phyloP scores from a whole-genome alignment of 2,329 filamentous ascomycete genomes.

The Mollisia scopiformis region DNA sequence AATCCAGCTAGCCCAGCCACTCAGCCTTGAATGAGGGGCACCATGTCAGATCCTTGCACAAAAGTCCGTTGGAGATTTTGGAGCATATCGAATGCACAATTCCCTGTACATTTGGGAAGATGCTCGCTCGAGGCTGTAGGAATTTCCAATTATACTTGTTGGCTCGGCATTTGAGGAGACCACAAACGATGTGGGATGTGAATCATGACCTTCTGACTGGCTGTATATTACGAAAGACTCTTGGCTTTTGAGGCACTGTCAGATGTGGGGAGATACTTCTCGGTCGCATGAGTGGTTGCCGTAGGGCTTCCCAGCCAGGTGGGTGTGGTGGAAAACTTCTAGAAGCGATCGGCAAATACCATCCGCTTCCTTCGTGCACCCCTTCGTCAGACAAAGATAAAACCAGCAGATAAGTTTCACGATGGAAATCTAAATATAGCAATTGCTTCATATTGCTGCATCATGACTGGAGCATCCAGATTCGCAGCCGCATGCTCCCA shows the following conservation, averaged over 20 bases:
- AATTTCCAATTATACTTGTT: background rate
- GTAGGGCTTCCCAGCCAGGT: background rate
- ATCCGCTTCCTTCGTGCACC: background rate
- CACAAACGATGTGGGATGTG: background rate
- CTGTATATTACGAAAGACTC: background rate
- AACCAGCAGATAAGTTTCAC: background rate
- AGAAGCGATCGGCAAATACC: background rate
- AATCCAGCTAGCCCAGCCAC: background rate
- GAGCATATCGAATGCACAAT: background rate
- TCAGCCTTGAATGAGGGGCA: background rate
- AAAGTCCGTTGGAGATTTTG: background rate
- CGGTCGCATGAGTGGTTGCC: background rate
- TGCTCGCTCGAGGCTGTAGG: background rate
- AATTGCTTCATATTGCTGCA: too few species aligned
- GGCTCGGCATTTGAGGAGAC: too few species aligned
- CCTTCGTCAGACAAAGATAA: too few species aligned
- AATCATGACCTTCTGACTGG: background rate
- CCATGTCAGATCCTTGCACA: background rate
- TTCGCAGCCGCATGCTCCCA: background rate
- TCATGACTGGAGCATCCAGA: background rate
- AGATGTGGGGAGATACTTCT: background rate
- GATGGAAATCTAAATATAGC: background rate
- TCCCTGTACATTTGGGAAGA: background rate
- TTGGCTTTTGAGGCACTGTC: background rate
- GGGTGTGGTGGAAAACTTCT: background rate